Conservation (phyloP, 1,139 yeast genomes). For the Zhuliangozyma parablackwelliae region DNA sequence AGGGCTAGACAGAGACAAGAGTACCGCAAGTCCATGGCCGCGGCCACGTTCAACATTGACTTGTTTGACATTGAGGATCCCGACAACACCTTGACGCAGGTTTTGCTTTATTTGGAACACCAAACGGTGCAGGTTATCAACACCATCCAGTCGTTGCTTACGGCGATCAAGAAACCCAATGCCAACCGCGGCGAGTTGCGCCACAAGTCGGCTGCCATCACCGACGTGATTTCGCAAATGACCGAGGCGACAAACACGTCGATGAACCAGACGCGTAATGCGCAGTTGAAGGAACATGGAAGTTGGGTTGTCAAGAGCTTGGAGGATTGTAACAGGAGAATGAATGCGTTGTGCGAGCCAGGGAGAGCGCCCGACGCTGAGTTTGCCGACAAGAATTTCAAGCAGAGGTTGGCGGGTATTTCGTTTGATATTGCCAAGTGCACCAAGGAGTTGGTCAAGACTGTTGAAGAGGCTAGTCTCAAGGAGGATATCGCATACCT, state of each 20-base stretch:
- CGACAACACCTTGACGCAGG: slow-evolving; percentile 80
- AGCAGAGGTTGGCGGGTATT: slow-evolving; percentile 90
- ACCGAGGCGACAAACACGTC: slow-evolving; percentile 85
- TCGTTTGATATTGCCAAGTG: slow-evolving; percentile 95
- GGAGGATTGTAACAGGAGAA: slow-evolving; percentile 79
- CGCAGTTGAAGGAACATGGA: slow-evolving; percentile 83
- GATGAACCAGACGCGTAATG: slow-evolving; percentile 83
- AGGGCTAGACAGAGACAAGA: slow-evolving; percentile 46
- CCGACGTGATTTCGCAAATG: slow-evolving; percentile 77
- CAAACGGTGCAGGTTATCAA: slow-evolving; percentile 91
- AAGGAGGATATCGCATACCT: slow-evolving; percentile 67
- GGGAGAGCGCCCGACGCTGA: slow-evolving; percentile 52
- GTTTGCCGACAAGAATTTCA: slow-evolving; percentile 83
- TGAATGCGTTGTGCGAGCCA: slow-evolving; percentile 59
- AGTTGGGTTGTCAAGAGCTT: slow-evolving; percentile 83
- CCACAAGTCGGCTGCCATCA: slow-evolving; percentile 67
- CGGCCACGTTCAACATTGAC: slow-evolving; percentile 61
- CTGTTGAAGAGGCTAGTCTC: slow-evolving; percentile 90
- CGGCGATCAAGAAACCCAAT: slow-evolving; percentile 71
- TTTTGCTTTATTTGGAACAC: slow-evolving; percentile 82
- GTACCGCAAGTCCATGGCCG: slow-evolving; percentile 48
- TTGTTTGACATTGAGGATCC: slow-evolving; percentile 79
- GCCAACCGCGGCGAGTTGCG: slow-evolving; percentile 74
- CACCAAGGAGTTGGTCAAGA: slow-evolving; percentile 90
- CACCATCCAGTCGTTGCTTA: slow-evolving; percentile 77